phyloP scores from a whole-genome alignment of 176 grass and related monocot genomes.

The Aegilops speltoides region DNA sequence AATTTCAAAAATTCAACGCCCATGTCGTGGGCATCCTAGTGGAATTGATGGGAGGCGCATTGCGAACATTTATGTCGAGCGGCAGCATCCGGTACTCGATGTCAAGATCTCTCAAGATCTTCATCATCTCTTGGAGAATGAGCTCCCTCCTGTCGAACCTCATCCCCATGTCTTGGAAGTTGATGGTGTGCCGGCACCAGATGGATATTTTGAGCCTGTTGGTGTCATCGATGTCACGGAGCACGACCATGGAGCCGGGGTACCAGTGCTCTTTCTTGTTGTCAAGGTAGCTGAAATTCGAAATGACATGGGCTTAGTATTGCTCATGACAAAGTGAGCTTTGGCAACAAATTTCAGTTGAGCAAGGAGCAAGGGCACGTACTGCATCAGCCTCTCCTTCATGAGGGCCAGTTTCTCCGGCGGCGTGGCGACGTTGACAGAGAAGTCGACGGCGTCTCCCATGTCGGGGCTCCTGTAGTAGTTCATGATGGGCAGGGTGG shows the following conservation, averaged over 20 bases:
- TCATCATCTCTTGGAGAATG: slow-evolving; percentile 83
- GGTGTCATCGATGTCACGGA: slow-evolving; percentile 75
- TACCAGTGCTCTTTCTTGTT: slow-evolving; percentile 98
- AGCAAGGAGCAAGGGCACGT: background rate
- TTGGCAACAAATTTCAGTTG: background rate
- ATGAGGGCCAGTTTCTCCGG: slow-evolving; percentile 79
- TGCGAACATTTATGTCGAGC: slow-evolving; percentile 75
- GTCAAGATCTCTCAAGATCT: slow-evolving; percentile 73
- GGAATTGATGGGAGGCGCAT: slow-evolving; percentile 50
- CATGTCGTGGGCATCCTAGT: slow-evolving; percentile 73
- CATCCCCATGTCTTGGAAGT: slow-evolving; percentile 85
- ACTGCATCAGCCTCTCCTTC: slow-evolving; percentile 91
- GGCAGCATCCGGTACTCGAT: slow-evolving; percentile 91
- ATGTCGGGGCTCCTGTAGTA: slow-evolving; percentile 95
- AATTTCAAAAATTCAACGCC: slow-evolving; percentile 32
- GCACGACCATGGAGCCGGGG: slow-evolving; percentile 64
- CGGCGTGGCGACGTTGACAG: slow-evolving; percentile 73
- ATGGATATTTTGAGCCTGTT: slow-evolving; percentile 81
- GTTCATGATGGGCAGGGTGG: slow-evolving; percentile 78
- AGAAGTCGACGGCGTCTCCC: slow-evolving; percentile 83
- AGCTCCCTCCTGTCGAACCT: slow-evolving; percentile 81
- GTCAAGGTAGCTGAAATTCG: slow-evolving; percentile 65
- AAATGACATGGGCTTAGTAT: background rate
- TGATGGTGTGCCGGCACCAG: slow-evolving; percentile 92
- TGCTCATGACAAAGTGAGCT: background rate